These are phyloP conservation scores for Penicillium parvum DNA, from an alignment of 495 filamentous ascomycete genomes.

Conservation along the genomic window DNA sequence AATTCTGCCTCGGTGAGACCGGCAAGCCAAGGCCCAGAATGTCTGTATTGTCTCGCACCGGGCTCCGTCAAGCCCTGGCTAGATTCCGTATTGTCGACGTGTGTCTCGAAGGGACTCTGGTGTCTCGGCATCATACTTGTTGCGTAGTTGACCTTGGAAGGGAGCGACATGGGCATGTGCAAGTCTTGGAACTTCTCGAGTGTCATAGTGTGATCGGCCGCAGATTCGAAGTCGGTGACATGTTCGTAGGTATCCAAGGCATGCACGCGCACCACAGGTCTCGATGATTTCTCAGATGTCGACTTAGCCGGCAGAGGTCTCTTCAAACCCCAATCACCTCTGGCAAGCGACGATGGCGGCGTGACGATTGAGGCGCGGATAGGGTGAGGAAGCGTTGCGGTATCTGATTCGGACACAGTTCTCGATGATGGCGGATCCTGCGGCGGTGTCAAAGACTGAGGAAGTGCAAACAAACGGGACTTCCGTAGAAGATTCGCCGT, in stretches of 20 bases:
- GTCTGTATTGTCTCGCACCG: constrained; percentile 37
- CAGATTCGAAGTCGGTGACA: constrained; percentile 84
- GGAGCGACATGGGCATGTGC: constrained; percentile 58
- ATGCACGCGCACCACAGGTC: constrained; percentile 64
- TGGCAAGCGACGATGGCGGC: constrained; percentile 62
- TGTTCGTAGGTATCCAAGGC: constrained; percentile 84
- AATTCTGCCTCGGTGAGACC: constrained; percentile 73
- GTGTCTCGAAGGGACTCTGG: constrained; percentile 48
- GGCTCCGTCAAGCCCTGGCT: constrained; percentile 27
- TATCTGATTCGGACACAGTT: constrained; percentile 49
- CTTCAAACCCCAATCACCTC: constrained; percentile 95
- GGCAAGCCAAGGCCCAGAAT: constrained; percentile 73
- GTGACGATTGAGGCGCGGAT: constrained; percentile 82
- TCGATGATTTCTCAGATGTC: constrained; percentile 61
- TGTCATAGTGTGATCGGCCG: constrained; percentile 75
- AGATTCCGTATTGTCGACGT: constrained; percentile 44
- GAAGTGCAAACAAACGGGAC: constrained; percentile 63
- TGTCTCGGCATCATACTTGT: constrained; percentile 33
- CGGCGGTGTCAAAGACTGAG: constrained; percentile 49
- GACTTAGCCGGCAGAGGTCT: constrained; percentile 70
- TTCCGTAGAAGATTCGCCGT: constrained; percentile 60
- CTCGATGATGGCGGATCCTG: constrained; percentile 38
- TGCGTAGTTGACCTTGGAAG: constrained; percentile 27
- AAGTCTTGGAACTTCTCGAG: constrained; percentile 85
- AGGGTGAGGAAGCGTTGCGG: constrained; percentile 73